Evolutionary conservation across 305 asterid genomes (phyloP).

Genomic region (Solanum aculeatissimum): DNA sequence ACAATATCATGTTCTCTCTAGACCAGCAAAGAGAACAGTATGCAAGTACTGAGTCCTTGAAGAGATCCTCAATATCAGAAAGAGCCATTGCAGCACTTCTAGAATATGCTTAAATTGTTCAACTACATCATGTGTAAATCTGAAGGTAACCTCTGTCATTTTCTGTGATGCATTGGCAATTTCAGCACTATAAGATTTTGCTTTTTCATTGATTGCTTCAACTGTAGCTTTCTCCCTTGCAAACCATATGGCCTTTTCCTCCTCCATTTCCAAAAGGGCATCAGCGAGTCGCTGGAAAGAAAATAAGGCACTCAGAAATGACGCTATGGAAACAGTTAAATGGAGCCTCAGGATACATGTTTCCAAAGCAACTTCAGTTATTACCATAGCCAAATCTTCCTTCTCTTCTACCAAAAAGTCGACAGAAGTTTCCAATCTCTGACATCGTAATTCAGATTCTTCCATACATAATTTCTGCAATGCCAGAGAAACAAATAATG

Average conservation of each 20-base stretch:
- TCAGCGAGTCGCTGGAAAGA: conserved; percentile 73
- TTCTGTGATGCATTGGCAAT: conserved; percentile 33
- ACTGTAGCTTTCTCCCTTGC: conserved; percentile 81
- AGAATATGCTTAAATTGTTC: neutral
- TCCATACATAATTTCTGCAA: conserved; percentile 54
- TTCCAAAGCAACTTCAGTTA: neutral
- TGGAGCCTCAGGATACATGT: neutral
- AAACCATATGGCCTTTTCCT: conserved; percentile 88
- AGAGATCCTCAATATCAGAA: neutral
- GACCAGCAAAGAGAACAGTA: neutral
- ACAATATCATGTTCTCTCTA: neutral
- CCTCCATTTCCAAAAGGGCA: conserved; percentile 85
- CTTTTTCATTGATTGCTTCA: conserved; percentile 49
- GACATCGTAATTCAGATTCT: conserved; percentile 32
- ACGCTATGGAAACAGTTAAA: neutral
- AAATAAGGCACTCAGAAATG: conserved; percentile 11
- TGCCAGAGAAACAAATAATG: conserved; percentile 8
- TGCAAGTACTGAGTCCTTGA: neutral
- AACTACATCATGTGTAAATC: neutral
- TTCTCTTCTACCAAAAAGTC: conserved; percentile 49
- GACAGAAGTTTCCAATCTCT: conserved; percentile 36
- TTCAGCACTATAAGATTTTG: conserved; percentile 38
- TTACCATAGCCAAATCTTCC: conserved; percentile 81
- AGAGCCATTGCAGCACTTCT: neutral
- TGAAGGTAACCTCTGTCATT: conserved; percentile 50